Evolutionary conservation across 2,329 filamentous ascomycete species (phyloP).

Genomic region (Penicillium sp.): DNA sequence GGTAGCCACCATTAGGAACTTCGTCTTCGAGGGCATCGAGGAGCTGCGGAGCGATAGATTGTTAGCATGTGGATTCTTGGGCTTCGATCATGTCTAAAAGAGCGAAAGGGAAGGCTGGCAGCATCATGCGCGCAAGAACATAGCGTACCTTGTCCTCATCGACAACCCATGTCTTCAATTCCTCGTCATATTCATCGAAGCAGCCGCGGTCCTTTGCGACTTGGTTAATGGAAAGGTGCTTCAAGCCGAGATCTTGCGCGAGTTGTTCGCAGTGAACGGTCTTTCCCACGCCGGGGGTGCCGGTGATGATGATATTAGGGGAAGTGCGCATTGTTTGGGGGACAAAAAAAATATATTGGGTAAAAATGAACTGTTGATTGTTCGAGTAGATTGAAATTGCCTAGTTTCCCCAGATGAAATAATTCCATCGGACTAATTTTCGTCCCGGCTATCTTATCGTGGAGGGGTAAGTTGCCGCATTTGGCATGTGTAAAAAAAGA

Average conservation of each 20-base stretch:
- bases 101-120: not conserved
- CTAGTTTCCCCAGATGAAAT: constrained; percentile 17
- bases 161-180: constrained; percentile 84
- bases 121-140: not conserved
- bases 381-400: not conserved
- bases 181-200: constrained; percentile 83
- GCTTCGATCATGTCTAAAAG: not conserved
- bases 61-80: constrained; percentile 3
- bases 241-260: constrained; percentile 71
- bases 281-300: constrained; percentile 94
- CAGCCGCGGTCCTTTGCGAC: constrained; percentile 85
- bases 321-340: constrained; percentile 36
- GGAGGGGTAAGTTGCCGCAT: constrained; percentile 7
- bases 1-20: constrained; percentile 72
- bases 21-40: constrained; percentile 87
- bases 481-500: constrained; percentile 2
- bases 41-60: constrained; percentile 48
- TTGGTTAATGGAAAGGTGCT: constrained; percentile 84
- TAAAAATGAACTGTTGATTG: not conserved
- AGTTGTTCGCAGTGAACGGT: constrained; percentile 86
- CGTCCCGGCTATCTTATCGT: constrained; percentile 20
- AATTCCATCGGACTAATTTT: constrained; percentile 21
- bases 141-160: constrained; percentile 84
- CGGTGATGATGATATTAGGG: constrained; percentile 93
- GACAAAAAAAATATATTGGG: not conserved